A percentile compares a stretch with the other conserved stretches of the same genome.
Evolutionary conservation across 202 grass and related monocot species (phyloP).

Genomic region (Setaria viridis): DNA sequence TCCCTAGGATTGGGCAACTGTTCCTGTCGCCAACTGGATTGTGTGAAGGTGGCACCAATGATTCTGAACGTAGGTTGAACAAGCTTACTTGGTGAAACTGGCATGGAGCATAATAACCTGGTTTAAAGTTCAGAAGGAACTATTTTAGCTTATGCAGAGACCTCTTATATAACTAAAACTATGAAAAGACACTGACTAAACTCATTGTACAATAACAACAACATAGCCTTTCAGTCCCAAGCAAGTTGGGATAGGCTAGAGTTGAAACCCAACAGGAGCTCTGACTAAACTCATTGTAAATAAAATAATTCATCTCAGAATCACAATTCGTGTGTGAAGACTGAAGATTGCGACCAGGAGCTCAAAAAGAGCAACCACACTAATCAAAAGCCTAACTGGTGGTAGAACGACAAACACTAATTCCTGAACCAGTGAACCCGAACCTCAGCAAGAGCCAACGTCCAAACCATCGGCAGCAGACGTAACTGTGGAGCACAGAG

Average conservation of each 20-base stretch:
- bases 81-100: constrained; percentile 38
- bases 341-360: not conserved
- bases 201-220: not conserved
- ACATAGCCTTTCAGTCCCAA: no score
- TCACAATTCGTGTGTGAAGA: not conserved
- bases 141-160: constrained; percentile 18
- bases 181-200: not conserved
- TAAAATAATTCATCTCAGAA: not conserved
- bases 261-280: no score
- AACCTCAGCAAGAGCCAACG: not conserved
- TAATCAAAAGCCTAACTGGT: not conserved
- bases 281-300: no score
- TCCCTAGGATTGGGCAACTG: constrained; percentile 76
- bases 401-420: no score
- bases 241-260: no score
- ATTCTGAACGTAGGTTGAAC: constrained; percentile 57
- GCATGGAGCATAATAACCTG: constrained; percentile 78
- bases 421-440: no score
- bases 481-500: not conserved
- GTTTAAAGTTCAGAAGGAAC: constrained; percentile 19
- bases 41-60: constrained; percentile 40
- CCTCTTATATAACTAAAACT: not conserved
- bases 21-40: constrained; percentile 52
- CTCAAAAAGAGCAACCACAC: not conserved
- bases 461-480: not conserved